Conservation (phyloP, 495 filamentous ascomycete species). For the Friedmanniomyces simplex region DNA sequence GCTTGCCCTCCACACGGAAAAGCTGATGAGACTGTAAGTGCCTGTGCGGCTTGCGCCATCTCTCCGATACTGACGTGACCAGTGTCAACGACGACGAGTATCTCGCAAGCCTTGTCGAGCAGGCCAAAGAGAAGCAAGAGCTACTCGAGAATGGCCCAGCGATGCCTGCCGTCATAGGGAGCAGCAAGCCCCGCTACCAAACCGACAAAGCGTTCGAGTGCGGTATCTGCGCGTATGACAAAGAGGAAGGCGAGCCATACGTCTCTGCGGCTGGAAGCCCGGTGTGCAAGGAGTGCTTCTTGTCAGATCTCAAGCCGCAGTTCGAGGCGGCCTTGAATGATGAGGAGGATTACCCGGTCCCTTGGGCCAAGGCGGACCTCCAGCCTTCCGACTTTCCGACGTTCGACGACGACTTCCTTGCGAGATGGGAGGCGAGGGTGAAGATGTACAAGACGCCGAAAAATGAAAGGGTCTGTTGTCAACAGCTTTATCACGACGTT, state of each 20-base stretch:
- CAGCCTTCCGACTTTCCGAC: neutral
- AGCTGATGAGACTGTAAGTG: too few relatives aligned
- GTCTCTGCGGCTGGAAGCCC: neutral
- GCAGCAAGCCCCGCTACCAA: neutral
- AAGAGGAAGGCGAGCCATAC: neutral
- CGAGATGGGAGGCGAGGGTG: neutral
- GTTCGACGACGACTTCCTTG: neutral
- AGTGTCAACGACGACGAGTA: too few relatives aligned
- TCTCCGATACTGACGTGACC: too few relatives aligned
- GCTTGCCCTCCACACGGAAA: too few relatives aligned
- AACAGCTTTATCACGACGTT: neutral
- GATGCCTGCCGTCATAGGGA: too few relatives aligned
- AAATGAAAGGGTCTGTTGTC: neutral
- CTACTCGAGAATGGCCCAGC: neutral
- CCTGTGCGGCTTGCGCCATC: too few relatives aligned
- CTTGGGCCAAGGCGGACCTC: neutral
- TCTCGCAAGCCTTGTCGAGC: too few relatives aligned
- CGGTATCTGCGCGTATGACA: neutral
- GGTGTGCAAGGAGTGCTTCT: neutral
- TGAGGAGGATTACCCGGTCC: neutral
- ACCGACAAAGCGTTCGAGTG: neutral
- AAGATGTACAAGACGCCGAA: neutral
- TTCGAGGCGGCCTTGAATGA: neutral
- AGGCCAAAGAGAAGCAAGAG: too few relatives aligned
- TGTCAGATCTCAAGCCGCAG: neutral